These are phyloP conservation scores for Plasmodium knowlesi DNA, from an alignment of 169 alveolate species.

Conservation along the genomic window DNA sequence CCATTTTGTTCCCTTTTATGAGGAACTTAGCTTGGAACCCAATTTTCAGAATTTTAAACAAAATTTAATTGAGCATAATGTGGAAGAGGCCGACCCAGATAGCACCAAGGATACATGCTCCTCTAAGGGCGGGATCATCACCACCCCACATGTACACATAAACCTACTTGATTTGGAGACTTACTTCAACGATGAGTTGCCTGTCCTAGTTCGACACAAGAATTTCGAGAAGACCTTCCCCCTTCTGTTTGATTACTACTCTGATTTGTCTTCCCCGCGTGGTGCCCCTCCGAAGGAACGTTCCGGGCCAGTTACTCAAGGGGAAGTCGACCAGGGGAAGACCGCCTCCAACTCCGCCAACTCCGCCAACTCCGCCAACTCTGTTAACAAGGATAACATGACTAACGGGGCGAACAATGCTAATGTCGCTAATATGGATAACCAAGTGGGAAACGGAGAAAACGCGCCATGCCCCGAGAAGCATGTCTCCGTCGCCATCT, in stretches of 20 bases:
- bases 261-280: slow-evolving; percentile 7
- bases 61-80: slow-evolving; percentile 31
- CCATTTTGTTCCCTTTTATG: slow-evolving; percentile 76
- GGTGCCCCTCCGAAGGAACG: neutral
- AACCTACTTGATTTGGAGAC: slow-evolving; percentile 38
- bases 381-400: neutral
- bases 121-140: neutral
- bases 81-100: neutral
- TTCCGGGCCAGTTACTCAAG: neutral
- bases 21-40: slow-evolving; percentile 24
- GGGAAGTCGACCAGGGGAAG: neutral
- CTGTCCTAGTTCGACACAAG: slow-evolving; percentile 49
- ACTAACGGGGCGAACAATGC: neutral
- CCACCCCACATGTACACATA: slow-evolving; percentile 12
- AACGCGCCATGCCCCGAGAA: neutral
- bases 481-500: slow-evolving; percentile 75
- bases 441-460: neutral
- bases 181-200: slow-evolving; percentile 57
- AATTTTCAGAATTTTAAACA: slow-evolving; percentile 66
- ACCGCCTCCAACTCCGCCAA: neutral
- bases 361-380: too few relatives aligned
- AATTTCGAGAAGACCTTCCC: slow-evolving; percentile 70
- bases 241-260: slow-evolving; percentile 59
- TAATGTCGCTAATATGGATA: neutral
- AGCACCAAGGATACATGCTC: neutral